Percentiles rank a stretch among this genome's conserved stretches.
These are phyloP conservation scores for Dothistroma septosporum DNA, from an alignment of 2,329 filamentous ascomycete species.

Conservation along the genomic window DNA sequence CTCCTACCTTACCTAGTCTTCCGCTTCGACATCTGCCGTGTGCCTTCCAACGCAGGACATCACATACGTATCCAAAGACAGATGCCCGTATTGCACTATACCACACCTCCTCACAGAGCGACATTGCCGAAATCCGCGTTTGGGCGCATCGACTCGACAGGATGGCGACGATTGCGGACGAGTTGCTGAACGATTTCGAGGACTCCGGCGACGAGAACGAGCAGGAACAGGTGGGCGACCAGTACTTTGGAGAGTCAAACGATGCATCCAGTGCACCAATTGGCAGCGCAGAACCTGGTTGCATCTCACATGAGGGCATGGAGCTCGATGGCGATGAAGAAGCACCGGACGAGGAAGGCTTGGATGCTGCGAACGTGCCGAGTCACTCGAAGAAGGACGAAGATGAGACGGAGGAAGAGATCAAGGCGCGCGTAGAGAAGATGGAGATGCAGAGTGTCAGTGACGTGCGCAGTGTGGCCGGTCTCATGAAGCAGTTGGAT, in stretches of 20 bases:
- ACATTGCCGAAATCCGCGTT: slow-evolving; percentile 2
- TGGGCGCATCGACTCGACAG: slow-evolving; percentile 18
- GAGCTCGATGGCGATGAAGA: slow-evolving; percentile 55
- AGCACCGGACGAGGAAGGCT: slow-evolving; percentile 46
- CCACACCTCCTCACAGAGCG: not conserved
- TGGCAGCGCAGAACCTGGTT: slow-evolving; percentile 26
- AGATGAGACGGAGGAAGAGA: slow-evolving; percentile 62
- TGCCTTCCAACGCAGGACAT: not conserved
- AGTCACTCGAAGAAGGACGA: slow-evolving; percentile 44
- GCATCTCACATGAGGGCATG: slow-evolving; percentile 52
- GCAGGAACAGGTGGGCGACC: slow-evolving; percentile 43
- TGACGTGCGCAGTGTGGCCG: slow-evolving; percentile 75
- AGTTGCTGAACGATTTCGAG: slow-evolving; percentile 86
- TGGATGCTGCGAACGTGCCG: slow-evolving; percentile 34
- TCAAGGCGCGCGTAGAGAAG: slow-evolving; percentile 76
- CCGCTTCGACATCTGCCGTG: not conserved
- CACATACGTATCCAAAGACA: not conserved
- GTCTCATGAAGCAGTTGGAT: slow-evolving; percentile 74
- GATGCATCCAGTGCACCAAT: slow-evolving; percentile 29
- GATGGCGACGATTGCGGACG: slow-evolving; percentile 90
- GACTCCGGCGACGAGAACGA: slow-evolving; percentile 76
- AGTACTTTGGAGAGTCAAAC: slow-evolving; percentile 42
- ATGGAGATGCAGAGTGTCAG: slow-evolving; percentile 70
- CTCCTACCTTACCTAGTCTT: not conserved
- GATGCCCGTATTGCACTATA: not conserved